Conservation (phyloP, 257 asterid species). For the Ehretia macrophylla region DNA sequence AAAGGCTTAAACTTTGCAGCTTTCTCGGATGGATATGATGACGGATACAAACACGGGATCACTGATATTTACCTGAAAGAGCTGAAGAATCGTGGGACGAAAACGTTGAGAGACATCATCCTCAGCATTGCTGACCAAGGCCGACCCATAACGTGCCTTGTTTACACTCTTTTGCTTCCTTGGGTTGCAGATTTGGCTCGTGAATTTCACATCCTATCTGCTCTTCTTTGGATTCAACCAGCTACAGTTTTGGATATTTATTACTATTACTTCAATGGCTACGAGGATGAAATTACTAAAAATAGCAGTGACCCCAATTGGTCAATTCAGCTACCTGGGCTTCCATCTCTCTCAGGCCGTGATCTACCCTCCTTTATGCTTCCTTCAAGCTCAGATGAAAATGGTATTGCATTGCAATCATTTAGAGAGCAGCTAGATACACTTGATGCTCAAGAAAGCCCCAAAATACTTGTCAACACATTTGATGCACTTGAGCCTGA, state of each 20-base stretch:
- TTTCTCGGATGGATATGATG: conserved; percentile 55
- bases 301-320: neutral
- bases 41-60: conserved; percentile 23
- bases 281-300: conserved; percentile 17
- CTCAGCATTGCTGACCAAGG: conserved; percentile 20
- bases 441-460: conserved; percentile 25
- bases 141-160: conserved; percentile 36
- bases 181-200: conserved; percentile 59
- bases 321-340: conserved; percentile 34
- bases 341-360: conserved; percentile 20
- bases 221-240: conserved; percentile 62
- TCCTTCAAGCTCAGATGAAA: conserved; percentile 13
- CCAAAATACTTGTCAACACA: conserved; percentile 43
- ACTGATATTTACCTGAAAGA: conserved; percentile 23
- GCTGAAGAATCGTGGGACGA: conserved; percentile 29
- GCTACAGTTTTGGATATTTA: conserved; percentile 50
- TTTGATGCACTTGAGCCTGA: conserved; percentile 36
- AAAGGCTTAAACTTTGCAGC: conserved; percentile 35
- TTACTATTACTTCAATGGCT: conserved; percentile 50
- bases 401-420: conserved; percentile 15
- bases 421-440: conserved; percentile 43
- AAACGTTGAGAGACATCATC: conserved; percentile 20
- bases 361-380: conserved; percentile 57
- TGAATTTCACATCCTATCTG: conserved; percentile 37
- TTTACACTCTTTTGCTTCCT: conserved; percentile 48